Conservation (phyloP, 1,284 basidiomycete species). For the Wolfiporia cocos region DNA sequence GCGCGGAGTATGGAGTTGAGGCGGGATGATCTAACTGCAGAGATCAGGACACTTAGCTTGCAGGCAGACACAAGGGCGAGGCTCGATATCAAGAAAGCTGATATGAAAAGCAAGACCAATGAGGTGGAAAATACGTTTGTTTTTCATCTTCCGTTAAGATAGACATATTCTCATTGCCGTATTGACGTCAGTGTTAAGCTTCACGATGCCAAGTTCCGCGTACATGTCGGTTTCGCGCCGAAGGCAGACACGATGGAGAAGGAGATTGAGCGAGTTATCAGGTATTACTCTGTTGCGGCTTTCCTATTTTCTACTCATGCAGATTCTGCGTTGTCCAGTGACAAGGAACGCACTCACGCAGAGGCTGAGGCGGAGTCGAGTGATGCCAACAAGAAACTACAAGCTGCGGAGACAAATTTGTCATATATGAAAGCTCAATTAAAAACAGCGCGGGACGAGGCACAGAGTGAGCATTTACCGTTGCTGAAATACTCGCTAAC, state of each 20-base stretch:
- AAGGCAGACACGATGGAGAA: constrained; percentile 64
- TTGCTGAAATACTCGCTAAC: background rate
- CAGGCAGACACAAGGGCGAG: constrained; percentile 85
- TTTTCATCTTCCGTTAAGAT: constrained; percentile 4
- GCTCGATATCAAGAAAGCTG: constrained; percentile 70
- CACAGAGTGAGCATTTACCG: constrained; percentile 54
- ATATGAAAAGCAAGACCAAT: constrained; percentile 56
- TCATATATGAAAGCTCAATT: constrained; percentile 54
- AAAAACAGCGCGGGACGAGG: constrained; percentile 57
- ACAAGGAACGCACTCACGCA: constrained; percentile 57
- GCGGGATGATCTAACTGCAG: constrained; percentile 67
- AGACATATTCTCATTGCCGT: constrained; percentile 1
- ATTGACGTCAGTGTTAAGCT: constrained; percentile 53
- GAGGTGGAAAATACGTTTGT: constrained; percentile 69
- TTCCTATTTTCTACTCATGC: no score
- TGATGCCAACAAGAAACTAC: constrained; percentile 47
- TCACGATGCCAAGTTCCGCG: constrained; percentile 57
- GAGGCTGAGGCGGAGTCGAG: constrained; percentile 49
- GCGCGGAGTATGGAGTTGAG: constrained; percentile 62
- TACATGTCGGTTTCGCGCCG: constrained; percentile 55
- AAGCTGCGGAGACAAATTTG: constrained; percentile 57
- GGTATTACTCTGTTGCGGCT: no score
- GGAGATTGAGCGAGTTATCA: constrained; percentile 52
- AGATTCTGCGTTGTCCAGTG: constrained; percentile 39
- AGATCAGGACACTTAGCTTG: constrained; percentile 69